Evolutionary conservation across 1,284 basidiomycete genomes (phyloP).

Genomic region (Takashimella koratensis): DNA sequence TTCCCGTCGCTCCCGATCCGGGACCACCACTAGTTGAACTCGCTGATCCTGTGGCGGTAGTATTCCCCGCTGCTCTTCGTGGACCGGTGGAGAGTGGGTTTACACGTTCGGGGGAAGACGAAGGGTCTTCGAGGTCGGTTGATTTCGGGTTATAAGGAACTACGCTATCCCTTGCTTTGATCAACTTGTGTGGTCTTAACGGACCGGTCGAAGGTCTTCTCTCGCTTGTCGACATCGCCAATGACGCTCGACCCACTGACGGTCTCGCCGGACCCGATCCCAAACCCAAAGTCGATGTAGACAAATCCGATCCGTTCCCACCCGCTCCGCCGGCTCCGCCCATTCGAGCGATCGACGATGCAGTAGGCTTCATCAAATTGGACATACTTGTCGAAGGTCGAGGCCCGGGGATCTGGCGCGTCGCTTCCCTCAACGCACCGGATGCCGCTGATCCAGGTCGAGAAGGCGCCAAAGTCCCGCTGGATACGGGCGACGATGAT

Average conservation of each 20-base stretch:
- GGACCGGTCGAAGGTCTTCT: background rate
- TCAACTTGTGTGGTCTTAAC: background rate
- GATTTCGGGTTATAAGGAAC: background rate
- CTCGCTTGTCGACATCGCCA: background rate
- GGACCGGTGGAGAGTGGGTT: too few relatives aligned
- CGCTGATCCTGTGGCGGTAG: too few relatives aligned
- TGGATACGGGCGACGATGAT: background rate
- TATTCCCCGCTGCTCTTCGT: too few relatives aligned
- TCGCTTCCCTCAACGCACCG: slow-evolving; percentile 4
- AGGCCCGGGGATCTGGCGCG: slow-evolving; percentile 11
- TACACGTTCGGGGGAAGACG: background rate
- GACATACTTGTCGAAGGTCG: slow-evolving; percentile 4
- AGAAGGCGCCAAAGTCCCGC: too few relatives aligned
- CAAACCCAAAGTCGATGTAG: background rate
- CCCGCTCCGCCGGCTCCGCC: too few relatives aligned
- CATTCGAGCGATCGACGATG: slow-evolving; percentile 10
- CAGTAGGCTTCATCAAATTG: slow-evolving; percentile 14
- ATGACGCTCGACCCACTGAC: background rate
- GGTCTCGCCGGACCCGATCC: background rate
- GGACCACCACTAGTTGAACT: background rate
- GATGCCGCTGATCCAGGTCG: background rate
- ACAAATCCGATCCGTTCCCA: background rate
- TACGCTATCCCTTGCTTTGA: background rate
- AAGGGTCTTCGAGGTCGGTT: background rate
- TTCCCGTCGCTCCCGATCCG: background rate